Evolutionary conservation across 441 rosid species (phyloP).

Genomic region (Populus hybrid): DNA sequence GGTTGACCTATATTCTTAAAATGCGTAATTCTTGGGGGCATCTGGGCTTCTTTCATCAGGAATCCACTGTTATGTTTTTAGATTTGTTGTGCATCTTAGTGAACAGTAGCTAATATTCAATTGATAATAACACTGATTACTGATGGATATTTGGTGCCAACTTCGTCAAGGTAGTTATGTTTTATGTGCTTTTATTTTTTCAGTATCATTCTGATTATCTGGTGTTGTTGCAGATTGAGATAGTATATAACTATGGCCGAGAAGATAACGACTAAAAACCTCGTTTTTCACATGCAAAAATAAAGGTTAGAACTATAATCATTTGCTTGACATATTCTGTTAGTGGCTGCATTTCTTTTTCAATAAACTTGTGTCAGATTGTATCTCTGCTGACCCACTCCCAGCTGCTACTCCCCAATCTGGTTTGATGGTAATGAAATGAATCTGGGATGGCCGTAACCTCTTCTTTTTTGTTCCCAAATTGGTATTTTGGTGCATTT

Average conservation of each 20-base stretch:
- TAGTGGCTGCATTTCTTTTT: neutral
- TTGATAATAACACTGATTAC: neutral
- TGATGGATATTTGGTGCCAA: neutral
- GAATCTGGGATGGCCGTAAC: neutral
- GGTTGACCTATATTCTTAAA: neutral
- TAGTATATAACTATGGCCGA: constrained; percentile 71
- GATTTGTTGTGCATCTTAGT: neutral
- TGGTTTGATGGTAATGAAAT: neutral
- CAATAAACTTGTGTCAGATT: neutral
- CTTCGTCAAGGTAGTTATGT: neutral
- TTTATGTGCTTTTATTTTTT: neutral
- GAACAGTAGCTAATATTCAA: neutral
- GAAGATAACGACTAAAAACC: constrained; percentile 60
- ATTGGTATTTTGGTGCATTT: neutral
- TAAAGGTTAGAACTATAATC: constrained; percentile 38
- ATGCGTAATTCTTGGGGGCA: neutral
- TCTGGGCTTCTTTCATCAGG: neutral
- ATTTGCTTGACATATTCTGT: neutral
- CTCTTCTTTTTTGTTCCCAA: neutral
- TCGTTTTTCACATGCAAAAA: constrained; percentile 16
- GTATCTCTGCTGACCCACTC: neutral
- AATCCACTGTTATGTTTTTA: neutral
- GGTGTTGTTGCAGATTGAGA: constrained; percentile 71
- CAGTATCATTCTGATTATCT: constrained; percentile 10
- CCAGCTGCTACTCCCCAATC: neutral